Conservation (phyloP, 129 eudicot genomes). For the Kitagawia praeruptora region DNA sequence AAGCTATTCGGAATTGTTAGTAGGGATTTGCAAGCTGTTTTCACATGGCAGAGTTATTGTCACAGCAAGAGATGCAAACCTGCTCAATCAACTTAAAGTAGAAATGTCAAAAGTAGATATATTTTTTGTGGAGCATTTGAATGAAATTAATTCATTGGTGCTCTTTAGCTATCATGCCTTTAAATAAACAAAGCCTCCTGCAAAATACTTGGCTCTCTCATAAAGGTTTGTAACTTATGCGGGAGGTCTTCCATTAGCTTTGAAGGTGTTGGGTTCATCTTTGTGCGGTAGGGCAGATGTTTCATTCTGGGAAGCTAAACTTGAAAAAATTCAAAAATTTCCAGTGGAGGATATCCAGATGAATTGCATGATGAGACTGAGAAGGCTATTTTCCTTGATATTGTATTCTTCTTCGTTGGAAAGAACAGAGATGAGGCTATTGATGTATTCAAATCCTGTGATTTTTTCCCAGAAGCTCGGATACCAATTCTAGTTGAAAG, state of each 20-base stretch:
- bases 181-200: background rate
- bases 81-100: conserved; percentile 6
- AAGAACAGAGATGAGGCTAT: background rate
- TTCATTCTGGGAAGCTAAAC: background rate
- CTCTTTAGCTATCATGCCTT: conserved; percentile 32
- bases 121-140: conserved; percentile 10
- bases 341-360: background rate
- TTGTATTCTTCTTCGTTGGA: background rate
- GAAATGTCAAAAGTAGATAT: background rate
- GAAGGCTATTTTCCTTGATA: background rate
- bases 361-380: background rate
- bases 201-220: conserved; percentile 3
- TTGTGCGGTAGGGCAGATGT: background rate
- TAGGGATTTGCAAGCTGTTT: conserved; percentile 12
- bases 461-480: background rate
- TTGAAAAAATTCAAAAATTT: background rate
- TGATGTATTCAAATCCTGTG: background rate
- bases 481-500: background rate
- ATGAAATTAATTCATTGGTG: conserved; percentile 5
- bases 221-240: conserved; percentile 11
- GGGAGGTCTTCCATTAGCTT: conserved; percentile 18
- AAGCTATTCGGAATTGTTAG: background rate
- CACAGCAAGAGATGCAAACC: conserved; percentile 19
- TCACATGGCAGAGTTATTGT: conserved; percentile 7
- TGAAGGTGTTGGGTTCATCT: conserved; percentile 31